Evolutionary conservation across 1,284 basidiomycete species (phyloP), one percentile per base, ranked within the genome.

Genomic region (Tilletiopsis washingtonensis): DNA sequence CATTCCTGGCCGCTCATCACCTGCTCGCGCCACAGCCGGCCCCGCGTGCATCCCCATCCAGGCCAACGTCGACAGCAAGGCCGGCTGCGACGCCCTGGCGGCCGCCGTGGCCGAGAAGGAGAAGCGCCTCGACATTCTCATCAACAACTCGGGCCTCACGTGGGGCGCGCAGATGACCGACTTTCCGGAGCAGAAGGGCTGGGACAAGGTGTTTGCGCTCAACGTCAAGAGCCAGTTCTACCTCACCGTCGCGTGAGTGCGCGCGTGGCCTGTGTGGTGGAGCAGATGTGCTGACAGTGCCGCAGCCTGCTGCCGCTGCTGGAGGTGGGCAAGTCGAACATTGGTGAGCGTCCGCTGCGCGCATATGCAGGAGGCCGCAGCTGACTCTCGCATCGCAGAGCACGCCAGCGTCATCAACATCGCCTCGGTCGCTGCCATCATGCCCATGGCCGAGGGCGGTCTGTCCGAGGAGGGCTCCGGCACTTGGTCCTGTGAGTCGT

Each of bases 101-200:
- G 74, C 77, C 4, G 80, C 83, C 51, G 80, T 90, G 73, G 47
- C 59, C 58, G 78, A 80, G 57, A 80, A 78, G 38, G 85, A 87
- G 71, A 74, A 71, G 37, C 84, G 83, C 54, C 76, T 91, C 2
- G 84, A 75, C 49, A 69, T 75, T 29, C 50, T 71, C 7, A 57
- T 70, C 45, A 62, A 61, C 53, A 67, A 65, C 47, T 56, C 64
- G 4, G 72, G 73, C 7, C 81, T 82, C 19, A 81, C 85, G 9
- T 89, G 86, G 86, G 88, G 87, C 17, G 84, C 83, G 2, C 79
- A 81, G 1, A 85, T 80, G 69, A 76, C 81, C 20, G 79, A 85
- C 62, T 83, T 88, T 56, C 86, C 86, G 0, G 76, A 77, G 47
- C 64, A 67, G 38, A 67, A 75, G 57, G 88, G 88, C 1, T 91